Percentiles rank a stretch among this genome's conserved stretches.
Evolutionary conservation across 768 basidiomycete genomes (phyloP).

Genomic region (Macrolepiota fuliginosa): DNA sequence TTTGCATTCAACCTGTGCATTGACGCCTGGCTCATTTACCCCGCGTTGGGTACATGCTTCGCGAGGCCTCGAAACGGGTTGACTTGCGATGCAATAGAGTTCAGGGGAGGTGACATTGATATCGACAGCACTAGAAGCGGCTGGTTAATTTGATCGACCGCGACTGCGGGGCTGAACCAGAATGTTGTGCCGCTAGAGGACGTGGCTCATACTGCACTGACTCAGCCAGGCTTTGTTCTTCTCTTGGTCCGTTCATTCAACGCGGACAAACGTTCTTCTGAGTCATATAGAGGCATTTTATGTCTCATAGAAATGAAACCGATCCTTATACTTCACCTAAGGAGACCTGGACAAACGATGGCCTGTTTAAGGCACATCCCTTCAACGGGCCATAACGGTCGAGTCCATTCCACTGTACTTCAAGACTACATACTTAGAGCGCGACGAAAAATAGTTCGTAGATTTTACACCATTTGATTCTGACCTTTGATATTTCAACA

Average conservation of each 20-base stretch:
- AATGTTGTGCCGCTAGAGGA: background rate
- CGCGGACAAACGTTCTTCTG: background rate
- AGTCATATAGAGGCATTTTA: background rate
- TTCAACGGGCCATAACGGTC: background rate
- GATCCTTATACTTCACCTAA: background rate
- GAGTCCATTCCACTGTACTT: background rate
- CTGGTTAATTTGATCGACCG: background rate
- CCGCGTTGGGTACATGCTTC: background rate
- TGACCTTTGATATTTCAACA: too few relatives aligned
- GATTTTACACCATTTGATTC: too few relatives aligned
- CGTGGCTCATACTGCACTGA: background rate
- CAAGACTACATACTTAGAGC: background rate
- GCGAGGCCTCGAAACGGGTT: background rate
- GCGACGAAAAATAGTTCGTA: background rate
- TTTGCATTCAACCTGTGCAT: background rate
- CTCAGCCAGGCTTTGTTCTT: background rate
- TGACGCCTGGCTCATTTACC: conserved; percentile 1
- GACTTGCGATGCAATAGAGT: background rate
- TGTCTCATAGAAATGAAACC: background rate
- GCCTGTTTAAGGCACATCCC: background rate
- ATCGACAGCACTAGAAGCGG: background rate
- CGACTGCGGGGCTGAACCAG: background rate
- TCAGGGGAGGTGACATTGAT: background rate
- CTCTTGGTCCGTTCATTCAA: background rate
- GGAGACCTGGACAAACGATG: background rate